A percentile compares a stretch with the other conserved stretches of the same genome.
Evolutionary conservation across 805 yeast genomes (phyloP).

Genomic region (Vanderwaltozyma yarrowii): DNA sequence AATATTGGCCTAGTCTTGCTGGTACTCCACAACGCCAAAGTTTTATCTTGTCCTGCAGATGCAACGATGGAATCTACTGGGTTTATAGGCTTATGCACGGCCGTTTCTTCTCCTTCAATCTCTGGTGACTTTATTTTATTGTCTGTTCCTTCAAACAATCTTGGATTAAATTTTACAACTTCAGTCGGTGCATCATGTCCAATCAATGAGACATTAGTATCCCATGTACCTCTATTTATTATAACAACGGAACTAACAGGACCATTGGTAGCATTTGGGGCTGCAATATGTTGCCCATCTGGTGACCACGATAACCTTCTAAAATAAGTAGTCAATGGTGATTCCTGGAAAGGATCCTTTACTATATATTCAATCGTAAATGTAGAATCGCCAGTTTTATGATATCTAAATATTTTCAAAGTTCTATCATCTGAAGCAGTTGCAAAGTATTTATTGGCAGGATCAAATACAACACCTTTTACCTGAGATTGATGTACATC

Average conservation of each 20-base stretch:
- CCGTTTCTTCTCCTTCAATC: neutral
- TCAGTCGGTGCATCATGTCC: conserved; percentile 86
- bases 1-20: conserved; percentile 63
- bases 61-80: conserved; percentile 65
- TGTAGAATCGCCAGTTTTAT: conserved; percentile 60
- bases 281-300: conserved; percentile 79
- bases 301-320: conserved; percentile 84
- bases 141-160: conserved; percentile 37
- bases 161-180: conserved; percentile 65
- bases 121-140: conserved; percentile 1
- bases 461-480: conserved; percentile 94
- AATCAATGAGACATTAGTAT: conserved; percentile 57
- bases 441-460: conserved; percentile 95
- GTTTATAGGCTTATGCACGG: conserved; percentile 12
- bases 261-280: conserved; percentile 78
- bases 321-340: conserved; percentile 89
- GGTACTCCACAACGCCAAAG: conserved; percentile 84
- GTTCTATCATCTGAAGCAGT: conserved; percentile 96
- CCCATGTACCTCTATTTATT: conserved; percentile 73
- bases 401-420: conserved; percentile 77
- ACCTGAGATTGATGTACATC: conserved; percentile 93
- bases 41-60: conserved; percentile 90
- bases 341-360: conserved; percentile 72
- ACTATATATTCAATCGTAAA: conserved; percentile 82
- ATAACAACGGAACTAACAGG: conserved; percentile 68